phyloP scores from a whole-genome alignment of 805 yeast species.

The Saccharomycopsis sp. region DNA sequence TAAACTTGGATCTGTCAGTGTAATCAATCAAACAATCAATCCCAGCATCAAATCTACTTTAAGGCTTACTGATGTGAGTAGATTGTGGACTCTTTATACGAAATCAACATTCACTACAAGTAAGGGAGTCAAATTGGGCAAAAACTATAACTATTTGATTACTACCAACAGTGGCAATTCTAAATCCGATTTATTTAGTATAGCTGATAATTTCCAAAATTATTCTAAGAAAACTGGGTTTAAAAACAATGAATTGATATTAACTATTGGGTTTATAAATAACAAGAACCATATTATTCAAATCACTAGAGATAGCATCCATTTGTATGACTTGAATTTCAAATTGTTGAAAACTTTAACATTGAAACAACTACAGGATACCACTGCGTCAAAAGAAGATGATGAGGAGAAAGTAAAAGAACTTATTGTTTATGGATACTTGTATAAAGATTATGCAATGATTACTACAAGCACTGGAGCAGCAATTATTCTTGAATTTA shows the following conservation, averaged over 20 bases:
- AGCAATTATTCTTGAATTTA: conserved; percentile 15
- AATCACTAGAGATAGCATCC: conserved; percentile 59
- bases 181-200: conserved; percentile 63
- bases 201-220: conserved; percentile 33
- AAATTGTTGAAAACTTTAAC: conserved; percentile 25
- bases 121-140: conserved; percentile 28
- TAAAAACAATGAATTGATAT: conserved; percentile 13
- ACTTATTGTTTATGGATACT: conserved; percentile 13
- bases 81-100: conserved; percentile 58
- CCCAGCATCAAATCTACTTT: conserved; percentile 64
- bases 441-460: conserved; percentile 12
- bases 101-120: conserved; percentile 6
- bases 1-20: conserved; percentile 45
- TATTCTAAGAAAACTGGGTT: conserved; percentile 15
- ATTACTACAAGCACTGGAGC: conserved; percentile 19
- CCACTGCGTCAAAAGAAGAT: conserved; percentile 18
- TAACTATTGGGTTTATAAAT: conserved; percentile 43
- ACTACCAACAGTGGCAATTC: conserved; percentile 62
- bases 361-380: conserved; percentile 12
- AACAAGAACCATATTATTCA: conserved; percentile 59
- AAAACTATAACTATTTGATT: conserved; percentile 50
- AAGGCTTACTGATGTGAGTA: conserved; percentile 63
- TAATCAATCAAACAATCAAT: conserved; percentile 60
- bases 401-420: conserved; percentile 17
- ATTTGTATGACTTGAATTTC: conserved; percentile 57